Evolutionary conservation across 768 basidiomycete genomes (phyloP).

Genomic region (Kwoniella europaea): DNA sequence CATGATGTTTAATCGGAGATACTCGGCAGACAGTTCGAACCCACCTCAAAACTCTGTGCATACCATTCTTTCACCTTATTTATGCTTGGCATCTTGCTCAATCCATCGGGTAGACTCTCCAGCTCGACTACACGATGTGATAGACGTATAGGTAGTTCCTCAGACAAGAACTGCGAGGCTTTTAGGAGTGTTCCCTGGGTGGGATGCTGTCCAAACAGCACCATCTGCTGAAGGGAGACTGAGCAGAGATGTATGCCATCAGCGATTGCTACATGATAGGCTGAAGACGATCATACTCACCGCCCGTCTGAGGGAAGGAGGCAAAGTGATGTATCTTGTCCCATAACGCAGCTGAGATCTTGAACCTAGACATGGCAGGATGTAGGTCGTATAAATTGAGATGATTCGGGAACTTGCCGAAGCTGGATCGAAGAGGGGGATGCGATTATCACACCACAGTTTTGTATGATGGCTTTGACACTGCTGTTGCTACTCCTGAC

Average conservation of each 20-base stretch:
- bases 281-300: conserved; percentile 60
- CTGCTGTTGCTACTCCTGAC: neutral
- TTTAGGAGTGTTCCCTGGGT: conserved; percentile 91
- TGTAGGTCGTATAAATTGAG: neutral
- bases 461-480: neutral
- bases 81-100: conserved; percentile 89
- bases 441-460: neutral
- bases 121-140: conserved; percentile 96
- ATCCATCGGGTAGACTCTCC: conserved; percentile 87
- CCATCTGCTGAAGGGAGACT: conserved; percentile 98
- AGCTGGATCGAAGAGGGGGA: neutral
- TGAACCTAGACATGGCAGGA: conserved; percentile 54
- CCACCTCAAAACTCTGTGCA: conserved; percentile 94
- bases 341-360: conserved; percentile 77
- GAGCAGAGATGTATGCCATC: neutral
- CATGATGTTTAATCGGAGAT: neutral
- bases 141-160: conserved; percentile 92
- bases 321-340: conserved; percentile 90
- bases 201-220: conserved; percentile 93
- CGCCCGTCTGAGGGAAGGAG: conserved; percentile 89
- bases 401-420: neutral
- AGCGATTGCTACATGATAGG: neutral
- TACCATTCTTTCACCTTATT: conserved; percentile 97
- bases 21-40: conserved; percentile 44
- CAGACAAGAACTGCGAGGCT: conserved; percentile 65